A percentile compares a stretch with the other conserved stretches of the same genome.
Conservation (phyloP, 2,329 filamentous ascomycete genomes). For the Colletotrichum caudatum region DNA sequence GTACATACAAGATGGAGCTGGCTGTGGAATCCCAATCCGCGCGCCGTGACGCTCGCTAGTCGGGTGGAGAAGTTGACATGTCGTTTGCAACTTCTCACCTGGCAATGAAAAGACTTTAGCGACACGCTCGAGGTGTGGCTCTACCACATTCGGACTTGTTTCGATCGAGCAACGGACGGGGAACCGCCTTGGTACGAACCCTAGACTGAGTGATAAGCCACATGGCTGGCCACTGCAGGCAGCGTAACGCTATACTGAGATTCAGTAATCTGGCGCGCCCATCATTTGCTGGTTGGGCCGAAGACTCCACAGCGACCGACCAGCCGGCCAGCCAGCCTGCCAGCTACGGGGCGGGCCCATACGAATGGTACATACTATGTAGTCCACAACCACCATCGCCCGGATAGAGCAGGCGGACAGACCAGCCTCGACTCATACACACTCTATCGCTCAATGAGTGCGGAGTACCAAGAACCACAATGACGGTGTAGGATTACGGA, state of each 20-base stretch:
- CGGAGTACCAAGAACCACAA: not conserved
- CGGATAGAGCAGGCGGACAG: not conserved
- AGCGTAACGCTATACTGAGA: constrained; percentile 16
- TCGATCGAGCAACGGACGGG: constrained; percentile 20
- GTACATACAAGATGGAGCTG: constrained; percentile 24
- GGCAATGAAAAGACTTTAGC: not conserved
- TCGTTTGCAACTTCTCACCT: constrained; percentile 8
- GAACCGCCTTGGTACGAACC: not conserved
- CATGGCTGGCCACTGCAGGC: constrained; percentile 28
- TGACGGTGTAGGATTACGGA: not conserved
- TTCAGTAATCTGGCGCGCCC: constrained; percentile 3
- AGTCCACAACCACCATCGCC: not conserved
- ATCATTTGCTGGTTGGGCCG: not conserved
- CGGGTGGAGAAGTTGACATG: constrained; percentile 3
- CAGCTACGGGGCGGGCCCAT: not conserved
- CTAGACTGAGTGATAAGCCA: constrained; percentile 29
- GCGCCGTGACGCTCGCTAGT: constrained; percentile 7
- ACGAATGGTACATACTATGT: not conserved
- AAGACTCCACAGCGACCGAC: not conserved
- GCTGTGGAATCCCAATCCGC: constrained; percentile 19
- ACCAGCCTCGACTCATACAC: not conserved
- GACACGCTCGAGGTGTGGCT: constrained; percentile 21
- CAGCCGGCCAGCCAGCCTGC: too few relatives aligned
- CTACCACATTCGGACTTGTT: constrained; percentile 1
- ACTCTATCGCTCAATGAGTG: not conserved